These are phyloP conservation scores for Peronospora tabacina DNA, from an alignment of 352 stramenopile genomes.

Conservation along the genomic window DNA sequence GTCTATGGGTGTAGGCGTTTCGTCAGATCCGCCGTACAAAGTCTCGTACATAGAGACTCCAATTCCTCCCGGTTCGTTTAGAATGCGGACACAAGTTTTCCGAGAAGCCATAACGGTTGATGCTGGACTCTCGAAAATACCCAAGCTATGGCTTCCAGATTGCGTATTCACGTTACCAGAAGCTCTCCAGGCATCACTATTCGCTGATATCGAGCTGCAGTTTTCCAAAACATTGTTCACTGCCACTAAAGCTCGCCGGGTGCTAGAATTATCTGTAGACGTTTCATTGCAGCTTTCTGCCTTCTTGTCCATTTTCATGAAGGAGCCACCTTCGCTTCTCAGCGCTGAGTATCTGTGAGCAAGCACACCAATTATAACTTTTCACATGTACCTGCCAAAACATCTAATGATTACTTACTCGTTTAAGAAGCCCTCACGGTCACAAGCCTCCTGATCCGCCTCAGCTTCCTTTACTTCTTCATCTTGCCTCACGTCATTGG, in stretches of 20 bases:
- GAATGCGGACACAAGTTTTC: slow-evolving; percentile 26
- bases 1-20: not conserved
- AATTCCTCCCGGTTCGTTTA: slow-evolving; percentile 36
- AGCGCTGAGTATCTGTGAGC: slow-evolving; percentile 32
- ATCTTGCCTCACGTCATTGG: slow-evolving; percentile 5
- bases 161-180: slow-evolving; percentile 33
- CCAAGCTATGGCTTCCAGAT: slow-evolving; percentile 21
- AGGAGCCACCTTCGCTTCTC: slow-evolving; percentile 10
- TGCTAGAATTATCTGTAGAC: not conserved
- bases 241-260: slow-evolving; percentile 19
- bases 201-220: slow-evolving; percentile 12
- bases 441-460: slow-evolving; percentile 11
- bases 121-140: slow-evolving; percentile 6
- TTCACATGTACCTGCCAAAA: not conserved
- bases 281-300: slow-evolving; percentile 16
- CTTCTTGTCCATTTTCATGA: slow-evolving; percentile 23
- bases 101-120: not conserved
- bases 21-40: slow-evolving; percentile 21
- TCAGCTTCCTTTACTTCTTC: slow-evolving; percentile 4
- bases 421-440: slow-evolving; percentile 10
- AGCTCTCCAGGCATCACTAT: slow-evolving; percentile 8
- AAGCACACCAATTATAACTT: slow-evolving; percentile 7
- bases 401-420: slow-evolving; percentile 14
- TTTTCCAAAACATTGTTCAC: slow-evolving; percentile 22
- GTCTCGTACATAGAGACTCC: slow-evolving; percentile 19